Evolutionary conservation across 805 yeast genomes (phyloP), one percentile per base, ranked within the genome.

Genomic region (Metschnikowia reukaufii): DNA sequence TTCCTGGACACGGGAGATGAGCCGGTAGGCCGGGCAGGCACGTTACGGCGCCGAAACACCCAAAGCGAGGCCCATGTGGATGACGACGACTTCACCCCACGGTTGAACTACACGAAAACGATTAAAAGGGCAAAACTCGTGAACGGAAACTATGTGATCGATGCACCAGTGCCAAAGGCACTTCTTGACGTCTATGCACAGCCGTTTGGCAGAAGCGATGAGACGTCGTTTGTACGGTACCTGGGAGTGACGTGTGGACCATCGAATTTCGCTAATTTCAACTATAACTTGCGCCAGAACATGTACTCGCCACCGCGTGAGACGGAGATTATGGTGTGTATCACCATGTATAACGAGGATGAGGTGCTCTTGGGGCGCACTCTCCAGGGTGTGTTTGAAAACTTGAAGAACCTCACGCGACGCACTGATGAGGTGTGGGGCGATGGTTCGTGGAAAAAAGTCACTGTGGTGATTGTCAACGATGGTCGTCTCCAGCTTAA

Each of bases 201-300:
- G 19, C 42, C 45, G n/a, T 27, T 31, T 34, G 56, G 58, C n/a
- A 45, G 45, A 23, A 39, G 51, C 35, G 56, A 54, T 47, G 91
- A 63, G 86, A 92, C 71, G 86, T 85, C 74, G 29, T 88, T 84
- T 58, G 84, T 92, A 92, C 78, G 98, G 64, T 92, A 91, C 66
- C 88, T 94, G 47, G 97, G 97, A 0, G 90, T 88, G 17, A 92
- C 98, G 0, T 86, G 96, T 64, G 95, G 92, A 52, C 98, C 98
- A 0, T 74, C 80, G 9, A 81, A 84, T 45, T 88, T 87, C 60
- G 69, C 66, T 16, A 55, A 57, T 8, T 77, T 77, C 52, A 79
- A 82, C 56, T 94, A 88, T 70, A 83, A 85, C n/a, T 72, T 92
- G 27, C 78, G 99, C 56, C 98, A 90, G 61, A 77, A 80, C 36